These are phyloP conservation scores for Citrus medica DNA, from an alignment of 345 rosid species.

Conservation along the genomic window DNA sequence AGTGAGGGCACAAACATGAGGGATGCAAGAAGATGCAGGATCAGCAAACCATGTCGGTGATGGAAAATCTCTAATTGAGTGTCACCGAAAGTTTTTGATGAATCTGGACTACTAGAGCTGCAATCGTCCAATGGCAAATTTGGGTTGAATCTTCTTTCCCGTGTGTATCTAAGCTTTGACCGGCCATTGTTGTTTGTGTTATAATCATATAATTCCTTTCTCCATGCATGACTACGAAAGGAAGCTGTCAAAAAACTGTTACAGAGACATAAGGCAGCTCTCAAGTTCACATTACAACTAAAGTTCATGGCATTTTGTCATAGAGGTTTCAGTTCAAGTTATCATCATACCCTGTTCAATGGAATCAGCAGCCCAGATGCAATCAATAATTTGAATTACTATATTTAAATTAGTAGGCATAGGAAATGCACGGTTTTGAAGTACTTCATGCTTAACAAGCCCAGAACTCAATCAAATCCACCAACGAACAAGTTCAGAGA, in stretches of 20 bases:
- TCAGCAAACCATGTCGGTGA: constrained; percentile 74
- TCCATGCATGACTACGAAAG: constrained; percentile 48
- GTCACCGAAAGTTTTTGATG: constrained; percentile 58
- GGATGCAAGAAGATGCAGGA: constrained; percentile 73
- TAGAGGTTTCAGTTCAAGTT: not conserved
- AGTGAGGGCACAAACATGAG: constrained; percentile 92
- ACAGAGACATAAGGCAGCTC: constrained; percentile 29
- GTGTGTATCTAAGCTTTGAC: constrained; percentile 34
- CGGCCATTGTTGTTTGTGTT: constrained; percentile 32
- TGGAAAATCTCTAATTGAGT: constrained; percentile 83
- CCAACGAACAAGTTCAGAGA: not conserved
- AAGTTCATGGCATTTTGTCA: not conserved
- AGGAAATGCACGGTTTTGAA: not conserved
- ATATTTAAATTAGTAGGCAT: not conserved
- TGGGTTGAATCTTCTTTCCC: constrained; percentile 31
- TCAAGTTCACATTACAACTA: constrained; percentile 19
- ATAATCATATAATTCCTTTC: constrained; percentile 45
- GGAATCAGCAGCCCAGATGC: not conserved
- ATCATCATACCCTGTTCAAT: not conserved
- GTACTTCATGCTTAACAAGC: not conserved
- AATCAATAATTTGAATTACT: not conserved
- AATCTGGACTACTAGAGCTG: constrained; percentile 35
- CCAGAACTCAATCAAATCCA: constrained; percentile 1
- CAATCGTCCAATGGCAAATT: constrained; percentile 34
- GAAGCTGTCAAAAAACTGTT: constrained; percentile 72